Conservation (phyloP, 2,329 filamentous ascomycete genomes). For the Xylariaceae sp. region DNA sequence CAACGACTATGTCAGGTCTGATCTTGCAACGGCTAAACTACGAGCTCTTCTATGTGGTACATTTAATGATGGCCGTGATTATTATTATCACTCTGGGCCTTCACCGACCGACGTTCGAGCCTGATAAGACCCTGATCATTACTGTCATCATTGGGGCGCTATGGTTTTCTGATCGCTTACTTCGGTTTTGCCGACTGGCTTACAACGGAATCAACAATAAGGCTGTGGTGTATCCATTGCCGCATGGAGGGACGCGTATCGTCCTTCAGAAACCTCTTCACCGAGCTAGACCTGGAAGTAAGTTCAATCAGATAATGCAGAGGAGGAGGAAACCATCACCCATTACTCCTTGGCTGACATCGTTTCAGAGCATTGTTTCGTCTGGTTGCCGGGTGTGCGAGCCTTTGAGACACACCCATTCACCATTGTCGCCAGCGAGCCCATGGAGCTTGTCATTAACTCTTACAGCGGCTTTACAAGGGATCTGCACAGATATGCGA, state of each 20-base stretch:
- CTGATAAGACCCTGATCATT: conserved; percentile 35
- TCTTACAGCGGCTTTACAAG: conserved; percentile 57
- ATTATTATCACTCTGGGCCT: conserved; percentile 39
- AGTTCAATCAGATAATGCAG: conserved; percentile 1
- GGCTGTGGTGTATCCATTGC: conserved; percentile 40
- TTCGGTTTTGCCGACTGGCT: conserved; percentile 35
- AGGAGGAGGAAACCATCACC: neutral
- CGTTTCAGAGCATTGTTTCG: conserved; percentile 50
- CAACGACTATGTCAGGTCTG: conserved; percentile 33
- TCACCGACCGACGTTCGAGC: conserved; percentile 40
- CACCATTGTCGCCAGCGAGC: conserved; percentile 51
- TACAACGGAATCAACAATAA: conserved; percentile 38
- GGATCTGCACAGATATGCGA: conserved; percentile 49
- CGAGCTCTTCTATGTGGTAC: conserved; percentile 44
- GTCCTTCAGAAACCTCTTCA: conserved; percentile 45
- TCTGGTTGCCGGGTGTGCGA: conserved; percentile 59
- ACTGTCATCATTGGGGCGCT: conserved; percentile 36
- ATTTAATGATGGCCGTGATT: conserved; percentile 39
- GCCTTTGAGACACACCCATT: conserved; percentile 60
- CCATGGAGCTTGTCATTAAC: conserved; percentile 56
- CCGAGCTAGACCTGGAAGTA: conserved; percentile 44
- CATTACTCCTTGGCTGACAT: conserved; percentile 9
- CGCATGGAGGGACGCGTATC: conserved; percentile 42
- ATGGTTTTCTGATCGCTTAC: conserved; percentile 43
- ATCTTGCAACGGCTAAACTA: conserved; percentile 38